phyloP scores from a whole-genome alignment of 768 basidiomycete species.

The Porphyrellus cyaneotinctus region DNA sequence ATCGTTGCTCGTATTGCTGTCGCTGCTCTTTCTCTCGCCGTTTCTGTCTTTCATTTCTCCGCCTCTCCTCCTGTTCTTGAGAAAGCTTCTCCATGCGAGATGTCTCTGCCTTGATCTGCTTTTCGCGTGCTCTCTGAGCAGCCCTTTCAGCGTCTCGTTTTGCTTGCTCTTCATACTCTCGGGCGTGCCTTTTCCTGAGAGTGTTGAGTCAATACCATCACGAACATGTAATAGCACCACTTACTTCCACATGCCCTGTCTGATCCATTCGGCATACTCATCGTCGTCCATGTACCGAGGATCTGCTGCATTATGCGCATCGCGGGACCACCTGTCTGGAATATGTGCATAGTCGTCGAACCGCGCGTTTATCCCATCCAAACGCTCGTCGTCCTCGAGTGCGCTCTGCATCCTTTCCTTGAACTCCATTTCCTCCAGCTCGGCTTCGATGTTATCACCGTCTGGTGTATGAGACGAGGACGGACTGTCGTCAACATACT shows the following conservation, averaged over 20 bases:
- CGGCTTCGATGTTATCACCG: slow-evolving; percentile 47
- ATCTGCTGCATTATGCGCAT: slow-evolving; percentile 41
- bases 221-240: slow-evolving; percentile 20
- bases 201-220: slow-evolving; percentile 2
- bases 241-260: slow-evolving; percentile 81
- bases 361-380: slow-evolving; percentile 58
- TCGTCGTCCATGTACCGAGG: slow-evolving; percentile 70
- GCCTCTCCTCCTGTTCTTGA: slow-evolving; percentile 49
- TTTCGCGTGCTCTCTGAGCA: slow-evolving; percentile 51
- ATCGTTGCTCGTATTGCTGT: slow-evolving; percentile 52
- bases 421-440: slow-evolving; percentile 63
- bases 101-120: slow-evolving; percentile 52
- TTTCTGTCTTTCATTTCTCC: slow-evolving; percentile 46
- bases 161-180: slow-evolving; percentile 60
- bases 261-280: slow-evolving; percentile 83
- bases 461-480: no score
- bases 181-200: slow-evolving; percentile 61
- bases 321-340: slow-evolving; percentile 59
- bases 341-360: slow-evolving; percentile 70
- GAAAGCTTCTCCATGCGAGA: slow-evolving; percentile 45
- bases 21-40: slow-evolving; percentile 43
- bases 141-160: slow-evolving; percentile 50
- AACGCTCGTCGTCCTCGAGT: slow-evolving; percentile 65
- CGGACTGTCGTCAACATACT: slow-evolving; percentile 12
- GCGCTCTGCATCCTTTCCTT: slow-evolving; percentile 71